These are phyloP conservation scores for Arthrobotrys musiformis DNA, from an alignment of 2,329 filamentous ascomycete genomes.

Conservation along the genomic window DNA sequence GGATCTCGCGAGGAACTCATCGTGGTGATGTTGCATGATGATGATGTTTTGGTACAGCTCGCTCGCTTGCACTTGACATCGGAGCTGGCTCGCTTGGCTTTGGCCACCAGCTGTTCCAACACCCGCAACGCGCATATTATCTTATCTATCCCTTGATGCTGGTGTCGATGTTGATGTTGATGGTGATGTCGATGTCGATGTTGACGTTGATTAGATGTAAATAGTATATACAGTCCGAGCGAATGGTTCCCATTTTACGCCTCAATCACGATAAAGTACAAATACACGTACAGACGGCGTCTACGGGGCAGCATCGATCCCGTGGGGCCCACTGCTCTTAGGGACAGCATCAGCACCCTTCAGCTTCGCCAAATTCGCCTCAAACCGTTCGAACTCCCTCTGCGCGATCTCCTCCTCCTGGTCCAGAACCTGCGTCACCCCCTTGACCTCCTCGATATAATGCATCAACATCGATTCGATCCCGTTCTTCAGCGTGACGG, in stretches of 20 bases:
- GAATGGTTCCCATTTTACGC: constrained; percentile 21
- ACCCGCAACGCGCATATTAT: too few species aligned
- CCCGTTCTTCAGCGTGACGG: constrained; percentile 94
- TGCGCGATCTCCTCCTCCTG: constrained; percentile 89
- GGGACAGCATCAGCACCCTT: constrained; percentile 61
- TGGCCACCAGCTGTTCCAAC: too few species aligned
- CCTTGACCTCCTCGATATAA: constrained; percentile 94
- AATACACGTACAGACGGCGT: neutral
- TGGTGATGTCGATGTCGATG: too few species aligned
- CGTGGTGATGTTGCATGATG: neutral
- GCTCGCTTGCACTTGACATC: too few species aligned
- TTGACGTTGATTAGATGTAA: too few species aligned
- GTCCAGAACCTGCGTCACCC: constrained; percentile 88
- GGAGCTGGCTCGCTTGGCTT: too few species aligned
- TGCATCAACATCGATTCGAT: constrained; percentile 99
- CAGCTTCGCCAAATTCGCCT: constrained; percentile 78
- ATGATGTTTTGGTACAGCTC: neutral
- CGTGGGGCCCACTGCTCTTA: constrained; percentile 37
- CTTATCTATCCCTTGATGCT: too few species aligned
- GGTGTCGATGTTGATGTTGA: too few species aligned
- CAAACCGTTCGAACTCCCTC: constrained; percentile 91
- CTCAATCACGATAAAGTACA: neutral
- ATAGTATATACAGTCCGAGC: constrained; percentile 5
- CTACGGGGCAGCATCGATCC: constrained; percentile 41
- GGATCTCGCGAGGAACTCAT: constrained; percentile 54